Base-by-base conservation (phyloP, 176 grass and related monocot species). In the Pharus latifolius region DNA sequence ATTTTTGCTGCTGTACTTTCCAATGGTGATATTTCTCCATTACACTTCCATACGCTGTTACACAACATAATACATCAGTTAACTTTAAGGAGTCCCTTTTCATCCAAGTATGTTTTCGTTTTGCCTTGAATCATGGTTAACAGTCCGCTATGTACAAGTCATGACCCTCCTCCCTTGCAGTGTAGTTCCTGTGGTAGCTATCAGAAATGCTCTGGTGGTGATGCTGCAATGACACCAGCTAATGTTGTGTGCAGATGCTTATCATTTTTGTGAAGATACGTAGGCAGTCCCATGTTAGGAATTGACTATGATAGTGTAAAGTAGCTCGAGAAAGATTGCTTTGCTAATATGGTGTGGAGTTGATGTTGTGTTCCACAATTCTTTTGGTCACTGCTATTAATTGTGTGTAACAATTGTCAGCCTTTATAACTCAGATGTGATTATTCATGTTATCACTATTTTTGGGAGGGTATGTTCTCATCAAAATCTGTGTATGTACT, bases 21-120 rank as follows among this genome's bases (percentile, higher is more conserved):
- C 37, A 48, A 79, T 54, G 47, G 29, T 67, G 33, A n/a, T 55
- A 55, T 56, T 76, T 75, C 23, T 80, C 28, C 41, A 45, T 20
- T 38, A 48, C 18, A 76, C 16, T 63, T 69, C 56, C 42, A 81
- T 67, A 85, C 58, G 81, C 63, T 27, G 43, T 85, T 69, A 80
- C 63, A 54, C 24, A 56, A 56, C 65, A 80, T 56, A 70, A 35
- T 70, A 85, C 49, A 19, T 56, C 14, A n/a, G 49, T 70, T 86
- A 76, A 81, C 65, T 70, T 11, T 24, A 80, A 81, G 7, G 72
- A 9, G 13, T 19, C 40, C 41, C 49, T 54, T 49, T 43, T 18
- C 17, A 63, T 49, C 10, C 20, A 45, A 80, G 13, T 34, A 35
- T 58, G 16, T 45, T 65, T 49, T 41, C 18, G 4, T 3, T 15